Percentiles rank a stretch among this genome's conserved stretches.
Evolutionary conservation across 2,329 filamentous ascomycete species (phyloP).

Genomic region (Fusarium lateritium): DNA sequence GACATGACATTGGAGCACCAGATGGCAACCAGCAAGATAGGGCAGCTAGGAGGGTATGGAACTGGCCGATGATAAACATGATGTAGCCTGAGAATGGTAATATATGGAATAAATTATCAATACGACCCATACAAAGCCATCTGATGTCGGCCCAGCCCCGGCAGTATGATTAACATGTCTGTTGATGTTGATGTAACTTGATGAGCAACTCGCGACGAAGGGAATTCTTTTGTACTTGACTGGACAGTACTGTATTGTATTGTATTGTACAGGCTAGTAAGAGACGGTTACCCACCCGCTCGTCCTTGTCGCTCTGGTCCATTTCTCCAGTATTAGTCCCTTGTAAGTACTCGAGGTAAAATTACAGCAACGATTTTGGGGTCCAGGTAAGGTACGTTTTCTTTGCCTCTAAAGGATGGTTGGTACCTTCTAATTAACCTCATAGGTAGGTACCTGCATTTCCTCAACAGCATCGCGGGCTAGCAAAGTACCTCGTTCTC

Average conservation of each 20-base stretch:
- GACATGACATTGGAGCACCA: not conserved
- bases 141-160: slow-evolving; percentile 24
- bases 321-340: slow-evolving; percentile 31
- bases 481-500: slow-evolving; percentile 30
- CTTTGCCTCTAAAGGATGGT: not conserved
- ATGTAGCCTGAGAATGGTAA: slow-evolving; percentile 20
- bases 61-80: slow-evolving; percentile 29
- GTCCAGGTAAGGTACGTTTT: not conserved
- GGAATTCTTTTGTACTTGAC: too few species aligned
- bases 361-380: slow-evolving; percentile 13
- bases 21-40: slow-evolving; percentile 5
- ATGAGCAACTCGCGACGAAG: not conserved
- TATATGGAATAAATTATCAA: slow-evolving; percentile 33
- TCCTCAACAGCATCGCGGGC: slow-evolving; percentile 1
- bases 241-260: too few species aligned
- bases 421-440: slow-evolving; percentile 22
- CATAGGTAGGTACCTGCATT: slow-evolving; percentile 14
- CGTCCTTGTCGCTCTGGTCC: slow-evolving; percentile 16
- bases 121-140: slow-evolving; percentile 19
- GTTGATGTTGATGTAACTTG: slow-evolving; percentile 14
- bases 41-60: slow-evolving; percentile 2
- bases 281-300: slow-evolving; percentile 7
- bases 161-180: slow-evolving; percentile 15
- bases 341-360: slow-evolving; percentile 17
- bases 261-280: too few species aligned